Evolutionary conservation across 371 early-diverging fungal species (phyloP), one percentile per base, ranked within the genome.

Genomic region (Mucor plumbeus): DNA sequence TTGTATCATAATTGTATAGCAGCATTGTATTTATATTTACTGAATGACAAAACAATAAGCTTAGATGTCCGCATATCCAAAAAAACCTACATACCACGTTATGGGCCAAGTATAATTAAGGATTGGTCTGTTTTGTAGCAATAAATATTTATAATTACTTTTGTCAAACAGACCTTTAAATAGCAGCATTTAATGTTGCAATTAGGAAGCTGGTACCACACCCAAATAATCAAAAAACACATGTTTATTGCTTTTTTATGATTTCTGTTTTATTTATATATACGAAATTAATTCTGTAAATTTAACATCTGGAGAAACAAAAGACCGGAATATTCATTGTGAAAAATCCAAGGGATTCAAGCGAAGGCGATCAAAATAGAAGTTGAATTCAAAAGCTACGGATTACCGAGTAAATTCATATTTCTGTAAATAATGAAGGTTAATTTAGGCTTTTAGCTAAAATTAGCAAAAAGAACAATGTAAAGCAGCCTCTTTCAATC

Each of bases 241-340:
- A 53, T 53, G 53, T 53, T 53, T 53, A 11, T 13, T 53, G 26
- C 53, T 53, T 53, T 38, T 53, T 53, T 53, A 31, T 53, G 31
- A 53, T 53, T 53, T 53, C 53, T 53, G 53, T 53, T 31, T 53
- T 53, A 53, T 50, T 50, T 50, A 21, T 50, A 50, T 13, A 21
- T 44, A 7, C 11, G 26, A 50, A 21, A 26, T 31, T 26, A 31
- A 53, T 53, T 53, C 53, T 53, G 53, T 53, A 53, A 53, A 53
- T 0, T 53, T 31, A 21, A 31, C 26, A 13, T 31, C 26, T 53
- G 53, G 53, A 53, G 53, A 53, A 53, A 53, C 53, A 53, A 53
- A 53, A 53, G 31, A 53, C 53, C 21, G 31, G 53, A 14, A 10
- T 10, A 31, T 26, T 26, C 26, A 26, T 26, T 26, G 26, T 26